Base-by-base conservation (phyloP, 331 rosid genomes). In the Quercus lobata region DNA sequence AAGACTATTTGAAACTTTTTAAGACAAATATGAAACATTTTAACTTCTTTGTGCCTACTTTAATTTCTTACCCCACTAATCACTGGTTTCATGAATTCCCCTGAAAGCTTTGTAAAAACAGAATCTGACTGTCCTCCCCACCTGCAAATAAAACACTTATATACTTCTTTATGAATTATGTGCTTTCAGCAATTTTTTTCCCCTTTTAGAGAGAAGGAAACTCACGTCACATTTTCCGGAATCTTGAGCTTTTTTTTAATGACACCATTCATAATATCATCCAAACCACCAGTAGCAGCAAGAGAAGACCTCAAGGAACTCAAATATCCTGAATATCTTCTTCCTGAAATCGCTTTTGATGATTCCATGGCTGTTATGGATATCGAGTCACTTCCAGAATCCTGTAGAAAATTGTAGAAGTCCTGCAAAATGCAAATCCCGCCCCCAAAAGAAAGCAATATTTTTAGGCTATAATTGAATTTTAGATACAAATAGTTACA, bases 1-100 rank as follows among this genome's bases (percentile, higher is more conserved):
- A 58, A 21, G 4, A 7, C 32, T 21, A 10, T 49, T 49, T 49
- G 18, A 49, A 22, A 7, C 32, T 58, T 24, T 41, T 9, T 41
- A 41, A 41, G 49, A 41, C 49, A 9, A 41, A 41, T 41, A 41
- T 41, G 49, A 41, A 41, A 41, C 49, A 41, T 41, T 41, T 22
- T 0, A 19, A 37, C 25, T 34, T 19, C 24, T 68, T 35, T 22
- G 5, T 8, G 10, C 57, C 66, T 17, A 21, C 18, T 37, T 60
- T n/a, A 25, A 14, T 46, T 65, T 76, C 71, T 79, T 84, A 91
- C 98, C 98, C 90, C 98, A 25, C 80, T 70, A 66, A 95, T 93
- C 86, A 97, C 90, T 52, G 99, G 98, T 56, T 58, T 95, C 99
- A 95, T 93, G 68, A 95, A 95, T 76, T 95, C 99, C n/a, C 88